These are phyloP conservation scores for Zymoseptoria crescenta DNA, from an alignment of 2,329 filamentous ascomycete species.

Conservation along the genomic window DNA sequence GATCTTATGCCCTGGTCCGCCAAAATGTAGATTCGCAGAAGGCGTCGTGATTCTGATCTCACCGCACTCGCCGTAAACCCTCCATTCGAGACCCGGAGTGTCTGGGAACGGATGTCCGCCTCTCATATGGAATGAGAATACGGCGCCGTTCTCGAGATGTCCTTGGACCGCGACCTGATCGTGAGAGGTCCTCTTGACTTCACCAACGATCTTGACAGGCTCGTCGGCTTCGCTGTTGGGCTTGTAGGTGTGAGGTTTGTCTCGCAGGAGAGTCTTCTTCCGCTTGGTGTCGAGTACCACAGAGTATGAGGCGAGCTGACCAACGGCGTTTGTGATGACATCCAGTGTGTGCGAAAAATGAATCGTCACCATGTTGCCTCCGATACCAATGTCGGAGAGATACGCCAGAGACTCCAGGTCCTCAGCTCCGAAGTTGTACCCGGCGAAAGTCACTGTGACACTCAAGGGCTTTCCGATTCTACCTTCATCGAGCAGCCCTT, in stretches of 20 bases:
- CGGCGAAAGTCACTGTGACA: not conserved
- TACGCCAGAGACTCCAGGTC: not conserved
- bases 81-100: constrained; percentile 3
- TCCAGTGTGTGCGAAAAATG: constrained; percentile 7
- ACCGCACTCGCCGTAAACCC: constrained; percentile 5
- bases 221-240: not conserved
- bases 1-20: not conserved
- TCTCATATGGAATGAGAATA: constrained; percentile 2
- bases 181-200: constrained; percentile 1
- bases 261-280: not conserved
- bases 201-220: not conserved
- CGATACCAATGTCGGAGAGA: constrained; percentile 1
- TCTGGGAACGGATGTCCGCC: constrained; percentile 1
- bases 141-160: not conserved
- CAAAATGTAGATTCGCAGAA: constrained; percentile 1
- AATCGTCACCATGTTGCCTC: constrained; percentile 2
- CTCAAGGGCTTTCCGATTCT: constrained; percentile 36
- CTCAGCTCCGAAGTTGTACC: not conserved
- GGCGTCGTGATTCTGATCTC: constrained; percentile 2
- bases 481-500: constrained; percentile 34
- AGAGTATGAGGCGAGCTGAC: not conserved
- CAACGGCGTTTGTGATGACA: constrained; percentile 1
- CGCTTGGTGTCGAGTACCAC: constrained; percentile 2
- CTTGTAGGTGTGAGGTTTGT: not conserved
- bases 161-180: constrained; percentile 7